phyloP scores from a whole-genome alignment of 306 rosid genomes.

The Ziziphus jujuba region DNA sequence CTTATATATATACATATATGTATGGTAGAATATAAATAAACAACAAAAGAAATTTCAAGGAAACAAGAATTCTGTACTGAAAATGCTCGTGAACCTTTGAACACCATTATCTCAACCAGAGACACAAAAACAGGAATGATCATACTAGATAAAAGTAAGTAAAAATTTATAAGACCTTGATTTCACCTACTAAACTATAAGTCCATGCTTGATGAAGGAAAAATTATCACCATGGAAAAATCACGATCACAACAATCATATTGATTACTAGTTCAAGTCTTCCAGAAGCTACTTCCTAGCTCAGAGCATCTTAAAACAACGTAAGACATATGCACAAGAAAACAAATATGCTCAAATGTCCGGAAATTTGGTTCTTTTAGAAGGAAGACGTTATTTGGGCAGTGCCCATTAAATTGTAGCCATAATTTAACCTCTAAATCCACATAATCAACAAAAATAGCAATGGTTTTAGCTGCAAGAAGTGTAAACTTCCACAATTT shows the following conservation, averaged over 20 bases:
- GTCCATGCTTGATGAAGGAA: background rate
- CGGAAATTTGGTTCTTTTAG: background rate
- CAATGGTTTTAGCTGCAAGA: no score
- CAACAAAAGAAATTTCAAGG: no score
- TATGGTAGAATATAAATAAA: no score
- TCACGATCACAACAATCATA: no score
- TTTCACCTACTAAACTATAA: background rate
- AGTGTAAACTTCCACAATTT: background rate
- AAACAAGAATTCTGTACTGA: no score
- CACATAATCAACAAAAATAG: background rate
- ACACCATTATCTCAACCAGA: background rate
- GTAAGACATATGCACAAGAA: background rate
- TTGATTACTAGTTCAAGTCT: no score
- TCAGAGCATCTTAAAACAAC: no score
- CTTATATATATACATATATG: no score
- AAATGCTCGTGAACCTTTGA: background rate
- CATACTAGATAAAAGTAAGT: background rate
- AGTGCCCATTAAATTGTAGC: constrained; percentile 6
- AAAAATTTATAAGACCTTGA: background rate
- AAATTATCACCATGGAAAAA: no score
- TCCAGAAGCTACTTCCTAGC: no score
- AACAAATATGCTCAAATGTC: constrained; percentile 5
- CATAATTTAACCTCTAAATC: background rate
- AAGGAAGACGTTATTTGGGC: constrained; percentile 1
- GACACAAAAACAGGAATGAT: background rate